Percentiles rank a stretch among this genome's conserved stretches.
Evolutionary conservation across 495 filamentous ascomycete species (phyloP).

Genomic region (Pseudevernia furfuracea): DNA sequence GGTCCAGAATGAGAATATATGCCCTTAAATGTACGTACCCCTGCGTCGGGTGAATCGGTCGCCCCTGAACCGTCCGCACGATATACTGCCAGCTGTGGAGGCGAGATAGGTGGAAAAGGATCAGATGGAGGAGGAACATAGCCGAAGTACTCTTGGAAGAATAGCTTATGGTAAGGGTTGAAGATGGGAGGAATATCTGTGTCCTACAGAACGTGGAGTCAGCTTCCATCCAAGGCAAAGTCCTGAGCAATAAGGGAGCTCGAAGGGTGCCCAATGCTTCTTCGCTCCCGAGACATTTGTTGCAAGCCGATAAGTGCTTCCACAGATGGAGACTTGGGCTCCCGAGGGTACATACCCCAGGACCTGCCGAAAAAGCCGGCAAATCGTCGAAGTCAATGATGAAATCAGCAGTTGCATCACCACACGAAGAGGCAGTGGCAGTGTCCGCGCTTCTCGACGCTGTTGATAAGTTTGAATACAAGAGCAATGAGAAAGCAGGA

Average conservation of each 20-base stretch:
- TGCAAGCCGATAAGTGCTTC: neutral
- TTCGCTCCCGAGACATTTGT: neutral
- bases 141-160: conserved; percentile 31
- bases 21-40: neutral
- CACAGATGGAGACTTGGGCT: neutral
- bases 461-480: conserved; percentile 1
- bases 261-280: neutral
- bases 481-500: neutral
- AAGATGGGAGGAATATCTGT: conserved; percentile 34
- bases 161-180: conserved; percentile 41
- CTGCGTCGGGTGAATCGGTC: conserved; percentile 29
- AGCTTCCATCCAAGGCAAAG: neutral
- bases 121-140: conserved; percentile 37
- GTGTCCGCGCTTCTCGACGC: neutral
- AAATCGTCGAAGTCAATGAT: conserved; percentile 27
- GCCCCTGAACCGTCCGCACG: conserved; percentile 27
- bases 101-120: conserved; percentile 35
- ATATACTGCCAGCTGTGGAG: conserved; percentile 38
- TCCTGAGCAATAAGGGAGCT: neutral
- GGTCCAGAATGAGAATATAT: neutral
- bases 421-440: conserved; percentile 11
- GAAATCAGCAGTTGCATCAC: conserved; percentile 3
- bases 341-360: neutral
- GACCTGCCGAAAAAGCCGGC: conserved; percentile 24
- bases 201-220: conserved; percentile 10